phyloP scores from a whole-genome alignment of 2,329 filamentous ascomycete genomes.

The Capronia americana region DNA sequence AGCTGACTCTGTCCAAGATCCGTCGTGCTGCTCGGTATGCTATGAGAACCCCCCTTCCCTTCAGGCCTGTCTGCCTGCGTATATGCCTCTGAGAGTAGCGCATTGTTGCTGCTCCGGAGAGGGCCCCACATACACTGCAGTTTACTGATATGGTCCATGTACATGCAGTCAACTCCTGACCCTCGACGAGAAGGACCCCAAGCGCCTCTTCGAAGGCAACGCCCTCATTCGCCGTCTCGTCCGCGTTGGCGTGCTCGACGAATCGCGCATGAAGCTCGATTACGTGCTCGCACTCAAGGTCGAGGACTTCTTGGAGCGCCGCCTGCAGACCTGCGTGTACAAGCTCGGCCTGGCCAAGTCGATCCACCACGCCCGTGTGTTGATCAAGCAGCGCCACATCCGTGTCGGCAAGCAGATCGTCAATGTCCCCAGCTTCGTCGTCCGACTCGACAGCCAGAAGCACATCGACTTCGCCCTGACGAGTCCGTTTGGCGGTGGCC shows the following conservation, averaged over 20 bases:
- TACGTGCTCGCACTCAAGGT: conserved; percentile 99
- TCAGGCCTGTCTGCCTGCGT: too few relatives aligned
- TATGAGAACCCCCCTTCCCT: conserved; percentile 30
- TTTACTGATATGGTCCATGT: conserved; percentile 34
- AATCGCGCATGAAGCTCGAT: conserved; percentile 99
- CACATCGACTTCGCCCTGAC: conserved; percentile 99
- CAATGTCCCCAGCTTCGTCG: conserved; percentile 99
- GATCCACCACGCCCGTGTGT: conserved; percentile 99
- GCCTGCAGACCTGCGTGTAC: conserved; percentile 99
- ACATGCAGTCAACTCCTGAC: conserved; percentile 90
- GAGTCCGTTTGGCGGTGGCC: conserved; percentile 96
- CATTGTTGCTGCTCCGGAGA: background rate
- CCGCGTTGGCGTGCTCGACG: conserved; percentile 98
- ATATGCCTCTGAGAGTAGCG: background rate
- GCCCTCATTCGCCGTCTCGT: conserved; percentile 99
- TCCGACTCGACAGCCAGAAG: conserved; percentile 99
- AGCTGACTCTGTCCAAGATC: conserved; percentile 99
- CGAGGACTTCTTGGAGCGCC: conserved; percentile 99
- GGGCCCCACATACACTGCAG: background rate
- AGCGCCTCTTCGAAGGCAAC: conserved; percentile 99
- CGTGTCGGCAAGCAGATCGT: conserved; percentile 99
- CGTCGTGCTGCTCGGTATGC: conserved; percentile 99
- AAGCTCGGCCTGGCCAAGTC: conserved; percentile 99
- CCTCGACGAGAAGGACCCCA: conserved; percentile 99
- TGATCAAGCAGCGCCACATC: conserved; percentile 99